A percentile compares a stretch with the other conserved stretches of the same genome.
These are phyloP conservation scores for Globisporangium parvum DNA, from an alignment of 352 stramenopile species.

Conservation along the genomic window DNA sequence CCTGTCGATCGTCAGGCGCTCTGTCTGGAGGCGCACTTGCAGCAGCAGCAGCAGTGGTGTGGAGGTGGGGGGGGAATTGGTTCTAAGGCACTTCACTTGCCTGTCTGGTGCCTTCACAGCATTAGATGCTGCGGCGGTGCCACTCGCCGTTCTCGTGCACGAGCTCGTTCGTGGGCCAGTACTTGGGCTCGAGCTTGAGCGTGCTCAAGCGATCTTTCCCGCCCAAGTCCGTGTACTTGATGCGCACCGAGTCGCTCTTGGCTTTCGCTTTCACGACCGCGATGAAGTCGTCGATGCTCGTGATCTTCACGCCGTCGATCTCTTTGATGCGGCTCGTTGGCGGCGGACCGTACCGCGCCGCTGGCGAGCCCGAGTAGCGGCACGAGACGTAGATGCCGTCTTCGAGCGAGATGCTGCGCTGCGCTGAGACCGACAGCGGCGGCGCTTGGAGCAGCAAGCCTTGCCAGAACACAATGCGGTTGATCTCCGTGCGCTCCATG, in stretches of 20 bases:
- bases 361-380: constrained; percentile 83
- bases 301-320: constrained; percentile 85
- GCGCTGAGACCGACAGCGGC: constrained; percentile 80
- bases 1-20: too few species aligned
- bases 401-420: constrained; percentile 75
- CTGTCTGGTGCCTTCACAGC: background rate
- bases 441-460: constrained; percentile 86
- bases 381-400: constrained; percentile 86
- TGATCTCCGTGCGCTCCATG: constrained; percentile 83
- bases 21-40: too few species aligned
- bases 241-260: constrained; percentile 68
- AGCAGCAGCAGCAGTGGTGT: too few species aligned
- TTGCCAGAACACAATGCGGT: constrained; percentile 90
- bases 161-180: constrained; percentile 88
- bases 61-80: too few species aligned
- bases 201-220: constrained; percentile 84
- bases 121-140: constrained; percentile 49
- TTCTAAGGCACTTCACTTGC: background rate
- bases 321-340: constrained; percentile 88
- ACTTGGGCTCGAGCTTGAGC: constrained; percentile 86
- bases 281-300: constrained; percentile 87
- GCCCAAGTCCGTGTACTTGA: constrained; percentile 88
- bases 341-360: constrained; percentile 83
- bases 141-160: constrained; percentile 73
- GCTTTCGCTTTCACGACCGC: constrained; percentile 59